A percentile compares a stretch with the other conserved stretches of the same genome.
These are phyloP conservation scores for Pythium monospermum DNA, from an alignment of 352 stramenopile species.

Conservation along the genomic window DNA sequence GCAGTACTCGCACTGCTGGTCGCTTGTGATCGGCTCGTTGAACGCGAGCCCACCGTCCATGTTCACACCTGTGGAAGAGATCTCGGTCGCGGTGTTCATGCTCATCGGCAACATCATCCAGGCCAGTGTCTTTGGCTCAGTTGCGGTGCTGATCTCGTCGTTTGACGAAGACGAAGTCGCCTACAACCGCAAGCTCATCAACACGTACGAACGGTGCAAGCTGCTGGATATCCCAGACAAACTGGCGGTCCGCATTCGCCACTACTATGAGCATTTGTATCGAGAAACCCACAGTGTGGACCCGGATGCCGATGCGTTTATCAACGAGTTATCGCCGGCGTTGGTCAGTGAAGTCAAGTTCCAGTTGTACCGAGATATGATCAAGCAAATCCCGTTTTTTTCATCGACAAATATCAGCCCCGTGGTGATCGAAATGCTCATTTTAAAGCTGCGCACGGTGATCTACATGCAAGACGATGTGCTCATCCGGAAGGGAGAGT, in stretches of 20 bases:
- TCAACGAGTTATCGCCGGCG: conserved; percentile 64
- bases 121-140: conserved; percentile 62
- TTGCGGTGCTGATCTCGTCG: conserved; percentile 57
- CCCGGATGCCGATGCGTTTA: conserved; percentile 62
- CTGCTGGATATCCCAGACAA: conserved; percentile 57
- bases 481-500: conserved; percentile 70
- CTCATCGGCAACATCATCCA: conserved; percentile 63
- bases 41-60: conserved; percentile 58
- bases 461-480: conserved; percentile 83
- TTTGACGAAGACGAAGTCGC: conserved; percentile 61
- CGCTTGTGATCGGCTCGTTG: conserved; percentile 49
- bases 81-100: conserved; percentile 69
- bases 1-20: conserved; percentile 49
- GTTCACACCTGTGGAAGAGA: conserved; percentile 40
- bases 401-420: conserved; percentile 47
- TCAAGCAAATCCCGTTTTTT: conserved; percentile 74
- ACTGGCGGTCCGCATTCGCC: conserved; percentile 46
- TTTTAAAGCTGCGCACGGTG: conserved; percentile 54
- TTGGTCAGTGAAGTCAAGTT: conserved; percentile 76
- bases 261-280: conserved; percentile 69
- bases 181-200: conserved; percentile 72
- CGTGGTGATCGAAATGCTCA: conserved; percentile 69
- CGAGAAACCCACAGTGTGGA: conserved; percentile 62
- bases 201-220: conserved; percentile 53
- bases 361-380: conserved; percentile 66